Base-by-base conservation (phyloP, 2,329 filamentous ascomycete genomes). In the Aspergillus sp. region DNA sequence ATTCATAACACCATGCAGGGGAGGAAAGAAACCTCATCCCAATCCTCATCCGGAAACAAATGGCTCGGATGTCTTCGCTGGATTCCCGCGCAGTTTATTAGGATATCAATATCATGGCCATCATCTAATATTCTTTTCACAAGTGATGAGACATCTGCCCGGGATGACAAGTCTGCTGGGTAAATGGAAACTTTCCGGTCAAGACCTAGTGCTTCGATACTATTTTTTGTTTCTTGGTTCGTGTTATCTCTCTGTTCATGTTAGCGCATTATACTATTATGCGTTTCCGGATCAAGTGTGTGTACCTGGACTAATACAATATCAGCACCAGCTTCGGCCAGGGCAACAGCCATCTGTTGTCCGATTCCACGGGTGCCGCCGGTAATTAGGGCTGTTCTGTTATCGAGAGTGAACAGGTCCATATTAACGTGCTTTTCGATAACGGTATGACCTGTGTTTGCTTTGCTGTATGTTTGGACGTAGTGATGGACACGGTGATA, bases 81-180 rank as follows among this genome's bases (percentile, higher is more conserved):
- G 60, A 94, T 88, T 29, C 88, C 88, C 29, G 85, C 87, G 69
- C 85, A 88, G 70, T 89, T 93, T 55, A 93, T 69, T 6, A 94
- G 77, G 57, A 93, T 85, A 61, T 84, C 78, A 58, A 93, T 78
- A 58, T 78, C 56, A 62, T 81, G 77, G 4, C 62, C 63, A 26
- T 62, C 59, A 26, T 52, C 42, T 12, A 62, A 49, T 5, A 70
- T 52, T 1, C 48, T 49, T 3, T 64, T 54, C 6, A 65, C 58
- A 4, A 68, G 51, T 3, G 50, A 49, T 3, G 54, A 54, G 4
- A 68, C 60, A 0, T 61, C 59, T 2, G 53, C 55, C 41, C 57
- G 56, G 35, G 61, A 59, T 8, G 64, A 52, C 3, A 69, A 59
- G 33, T 70, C 63, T 0, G 66, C 65, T 7, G 58, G 59, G 46